Base-by-base conservation (phyloP, 371 early-diverging fungal species). In the Apophysomyces trapeziformis region DNA sequence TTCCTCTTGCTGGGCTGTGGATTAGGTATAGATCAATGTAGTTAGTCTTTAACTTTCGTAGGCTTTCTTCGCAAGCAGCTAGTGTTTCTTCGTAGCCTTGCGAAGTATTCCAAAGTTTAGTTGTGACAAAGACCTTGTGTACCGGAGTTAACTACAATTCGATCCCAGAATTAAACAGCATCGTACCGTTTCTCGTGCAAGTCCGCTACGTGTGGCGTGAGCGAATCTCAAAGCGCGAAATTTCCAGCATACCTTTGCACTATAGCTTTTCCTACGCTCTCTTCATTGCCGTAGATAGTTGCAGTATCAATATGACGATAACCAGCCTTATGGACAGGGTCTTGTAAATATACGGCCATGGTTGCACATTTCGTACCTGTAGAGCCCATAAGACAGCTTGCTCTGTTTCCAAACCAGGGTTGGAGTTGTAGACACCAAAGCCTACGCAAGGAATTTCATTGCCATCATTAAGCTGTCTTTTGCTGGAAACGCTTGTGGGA, bases 21-120 rank as follows among this genome's bases (percentile, higher is more conserved):
- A 92, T 85, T 39, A 92, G 74, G 63, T 89, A 91, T 12, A 93
- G 75, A 73, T 93, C 92, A 50, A 93, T 73, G 65, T 90, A 92
- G 26, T 83, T 84, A 11, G 83, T 63, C 7, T 84, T 83, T 32
- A 93, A 79, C 38, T 80, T 78, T 38, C 74, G 65, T 21, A 93
- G 65, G 21, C 85, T 85, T 35, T 63, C 58, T 44, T 84, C 80
- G 41, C 74, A 74, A 11, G 83, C 84, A 16, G 66, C 69, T 9
- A 77, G 50, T n/a, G 84, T 77, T 18, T 76, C 69, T 8, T 79
- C 80, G 59, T 76, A 83, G 0, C 85, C 85, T 11, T 86, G 85
- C 60, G 74, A 72, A 2, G 60, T 43, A 65, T 85, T 78, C 76
- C 70, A 71, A 1, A 93, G 77, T 61, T 93, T 93, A 2, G 92